Conservation (phyloP, 23 red algal genomes). For the Gracilaria vermiculophylla region DNA sequence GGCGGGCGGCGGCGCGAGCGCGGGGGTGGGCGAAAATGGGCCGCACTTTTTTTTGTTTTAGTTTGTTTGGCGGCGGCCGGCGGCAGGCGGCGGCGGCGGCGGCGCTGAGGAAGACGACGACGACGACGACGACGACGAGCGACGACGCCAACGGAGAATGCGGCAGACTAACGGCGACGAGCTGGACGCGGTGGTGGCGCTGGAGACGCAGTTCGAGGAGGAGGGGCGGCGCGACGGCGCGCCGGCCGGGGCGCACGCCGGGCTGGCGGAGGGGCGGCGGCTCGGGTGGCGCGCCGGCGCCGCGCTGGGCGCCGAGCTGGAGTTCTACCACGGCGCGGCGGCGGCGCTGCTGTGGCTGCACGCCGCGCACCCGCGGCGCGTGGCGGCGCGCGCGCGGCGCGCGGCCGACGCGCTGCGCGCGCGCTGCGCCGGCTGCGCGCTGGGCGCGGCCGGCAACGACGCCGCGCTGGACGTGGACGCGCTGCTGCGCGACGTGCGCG, state of each 20-base stretch:
- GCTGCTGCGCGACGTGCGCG: not conserved
- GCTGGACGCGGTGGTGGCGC: conserved; percentile 17
- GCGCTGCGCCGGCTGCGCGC: not conserved
- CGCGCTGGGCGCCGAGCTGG: conserved; percentile 19
- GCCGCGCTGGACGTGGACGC: conserved; percentile 14
- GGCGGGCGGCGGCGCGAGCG: too few relatives aligned
- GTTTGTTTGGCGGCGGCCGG: not conserved
- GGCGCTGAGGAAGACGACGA: not conserved
- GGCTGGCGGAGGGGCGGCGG: not conserved
- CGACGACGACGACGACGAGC: not conserved
- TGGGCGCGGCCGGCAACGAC: conserved; percentile 28
- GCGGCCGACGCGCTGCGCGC: not conserved
- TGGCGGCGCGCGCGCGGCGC: not conserved
- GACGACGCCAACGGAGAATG: not conserved
- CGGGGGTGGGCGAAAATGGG: too few relatives aligned
- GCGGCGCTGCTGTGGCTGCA: conserved; percentile 3
- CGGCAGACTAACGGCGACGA: not conserved
- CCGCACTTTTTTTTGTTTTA: too few relatives aligned
- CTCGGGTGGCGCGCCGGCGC: conserved; percentile 6
- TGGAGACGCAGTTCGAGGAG: conserved; percentile 9
- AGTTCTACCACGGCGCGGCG: conserved; percentile 56
- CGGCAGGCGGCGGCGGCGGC: not conserved
- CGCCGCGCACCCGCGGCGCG: not conserved
- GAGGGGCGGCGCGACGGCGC: not conserved
- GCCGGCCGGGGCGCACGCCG: not conserved